Evolutionary conservation across 495 filamentous ascomycete genomes (phyloP), one percentile per base, ranked within the genome.

Genomic region (Aspergillus nidulans): DNA sequence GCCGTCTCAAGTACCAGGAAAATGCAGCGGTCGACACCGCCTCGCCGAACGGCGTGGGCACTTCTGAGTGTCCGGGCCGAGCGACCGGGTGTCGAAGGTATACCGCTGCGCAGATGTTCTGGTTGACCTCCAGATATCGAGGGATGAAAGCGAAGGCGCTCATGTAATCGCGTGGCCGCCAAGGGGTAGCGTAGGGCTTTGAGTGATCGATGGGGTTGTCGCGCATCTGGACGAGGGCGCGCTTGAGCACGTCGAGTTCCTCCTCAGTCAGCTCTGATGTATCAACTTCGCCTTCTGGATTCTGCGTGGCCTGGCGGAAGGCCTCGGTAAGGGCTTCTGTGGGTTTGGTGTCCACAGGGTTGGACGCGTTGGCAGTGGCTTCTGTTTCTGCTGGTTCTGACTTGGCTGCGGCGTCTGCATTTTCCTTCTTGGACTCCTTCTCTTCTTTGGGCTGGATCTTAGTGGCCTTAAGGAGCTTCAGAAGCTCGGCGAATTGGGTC

Each of bases 81-180:
- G 89, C 95, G 44, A 97, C 95, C 3, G 94, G 95, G 75, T 97
- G 91, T 56, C 94, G 82, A 57, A 98, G 72, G 73, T 97, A 98
- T 38, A 98, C 92, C 18, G 94, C 94, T 15, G 91, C 83, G 74
- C 94, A 97, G 62, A 96, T 87, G 62, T 88, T 91, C 66, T 92
- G 92, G 77, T 97, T 96, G 63, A 98, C 94, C 75, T 98, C 94
- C 54, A 98, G 81, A 73, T 96, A 98, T 54, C 88, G 79, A 19
- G 94, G 94, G 55, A 98, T 90, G 69, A 96, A 96, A 13, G 91
- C 91, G 69, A 97, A 98, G 2, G 91, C 83, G 18, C 80, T 75
- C 88, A 98, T 92, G 75, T 82, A 97, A 45, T 85, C 78, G 38
- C 91, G 77, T n/a, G 94, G 94, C 25, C 75, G 68, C 94, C 94